Conservation (phyloP, 2,329 filamentous ascomycete genomes). For the Pseudogymnoascus verrucosus region DNA sequence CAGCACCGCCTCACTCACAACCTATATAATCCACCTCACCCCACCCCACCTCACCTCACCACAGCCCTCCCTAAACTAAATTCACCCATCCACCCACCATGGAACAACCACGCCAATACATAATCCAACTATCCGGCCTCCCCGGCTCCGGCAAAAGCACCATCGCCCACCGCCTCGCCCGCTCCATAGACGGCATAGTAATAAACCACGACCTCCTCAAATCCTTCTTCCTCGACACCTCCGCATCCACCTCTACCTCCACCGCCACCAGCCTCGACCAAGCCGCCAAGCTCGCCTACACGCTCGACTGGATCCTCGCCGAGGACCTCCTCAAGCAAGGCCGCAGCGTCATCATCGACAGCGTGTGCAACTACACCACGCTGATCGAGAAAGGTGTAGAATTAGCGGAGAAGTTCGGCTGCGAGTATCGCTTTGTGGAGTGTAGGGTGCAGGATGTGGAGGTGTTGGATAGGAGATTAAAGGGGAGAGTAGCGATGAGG, state of each 20-base stretch:
- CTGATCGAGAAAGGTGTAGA: slow-evolving; percentile 26
- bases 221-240: slow-evolving; percentile 26
- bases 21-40: neutral
- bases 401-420: slow-evolving; percentile 21
- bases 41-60: neutral
- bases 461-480: slow-evolving; percentile 27
- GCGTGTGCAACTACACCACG: slow-evolving; percentile 30
- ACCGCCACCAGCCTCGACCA: slow-evolving; percentile 26
- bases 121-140: slow-evolving; percentile 33
- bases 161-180: slow-evolving; percentile 24
- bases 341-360: slow-evolving; percentile 31
- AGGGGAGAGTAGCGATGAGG: slow-evolving; percentile 20
- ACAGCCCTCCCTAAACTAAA: neutral
- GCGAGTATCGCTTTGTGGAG: slow-evolving; percentile 28
- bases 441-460: slow-evolving; percentile 26
- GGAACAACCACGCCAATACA: slow-evolving; percentile 6
- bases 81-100: neutral
- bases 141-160: slow-evolving; percentile 35
- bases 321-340: slow-evolving; percentile 30
- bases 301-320: slow-evolving; percentile 30
- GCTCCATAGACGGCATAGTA: slow-evolving; percentile 24
- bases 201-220: slow-evolving; percentile 33
- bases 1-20: neutral
- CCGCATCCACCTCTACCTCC: too few species aligned
- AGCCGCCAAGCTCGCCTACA: slow-evolving; percentile 28